Base-by-base conservation (phyloP, 805 yeast genomes). In the Kodamaea kakaduensis region DNA sequence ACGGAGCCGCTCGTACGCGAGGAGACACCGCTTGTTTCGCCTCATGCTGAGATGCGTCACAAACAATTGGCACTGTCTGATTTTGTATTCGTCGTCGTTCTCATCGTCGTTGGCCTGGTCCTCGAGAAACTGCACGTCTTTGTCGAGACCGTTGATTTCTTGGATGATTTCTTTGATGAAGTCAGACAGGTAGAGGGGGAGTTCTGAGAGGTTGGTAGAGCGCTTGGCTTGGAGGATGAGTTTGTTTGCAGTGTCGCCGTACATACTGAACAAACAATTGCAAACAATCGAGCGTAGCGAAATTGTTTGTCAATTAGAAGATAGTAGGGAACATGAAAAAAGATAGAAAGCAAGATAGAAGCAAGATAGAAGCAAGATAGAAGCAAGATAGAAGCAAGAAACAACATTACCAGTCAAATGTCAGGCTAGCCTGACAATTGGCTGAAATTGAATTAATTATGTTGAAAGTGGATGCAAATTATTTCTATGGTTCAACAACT, bases 191-290 rank as follows among this genome's bases (percentile, higher is more conserved):
- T 81, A 88, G 8, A 74, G 60, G 1, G 97, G 89, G 1, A 84
- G 52, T 9, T 64, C 67, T 7, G 79, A 81, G 20, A 90, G 60
- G 15, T 76, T 71, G 40, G 72, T 73, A 0, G 95, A 65, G 45
- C 97, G 67, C 43, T 88, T 83, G 10, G 97, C 93, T 40, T 93
- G 97, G 22, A 78, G 67, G 2, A 85, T 71, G n/a, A 90, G 73
- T 56, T 90, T 90, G 42, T 77, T 75, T 2, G 90, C 96, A 4
- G 75, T 50, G 48, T 89, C 97, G 18, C 97, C 97, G 50, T 86
- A 86, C 98, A 90, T 90, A 5, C 9, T n/a, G n/a, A n/a, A n/a
- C n/a, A n/a, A n/a, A n/a, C n/a, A 12, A 17, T 9, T n/a, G n/a
- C n/a, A n/a, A n/a, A n/a, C n/a, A n/a, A n/a, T n/a, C n/a, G n/a